phyloP scores from a whole-genome alignment of 305 asterid genomes.

The Fraxinus greggii region DNA sequence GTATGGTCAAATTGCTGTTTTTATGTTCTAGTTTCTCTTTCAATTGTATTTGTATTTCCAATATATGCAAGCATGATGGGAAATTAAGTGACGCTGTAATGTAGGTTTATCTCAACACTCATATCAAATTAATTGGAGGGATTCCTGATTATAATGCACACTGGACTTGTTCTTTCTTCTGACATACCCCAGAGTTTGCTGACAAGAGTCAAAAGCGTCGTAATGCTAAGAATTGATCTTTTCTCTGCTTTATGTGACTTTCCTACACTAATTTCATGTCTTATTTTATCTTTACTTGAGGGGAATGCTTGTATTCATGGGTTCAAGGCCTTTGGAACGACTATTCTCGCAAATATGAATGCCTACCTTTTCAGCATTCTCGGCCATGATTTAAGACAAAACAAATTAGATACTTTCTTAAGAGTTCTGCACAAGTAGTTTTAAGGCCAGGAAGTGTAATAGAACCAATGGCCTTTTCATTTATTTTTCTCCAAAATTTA shows the following conservation, averaged over 20 bases:
- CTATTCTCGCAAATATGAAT: neutral
- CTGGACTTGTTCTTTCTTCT: neutral
- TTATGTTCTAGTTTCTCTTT: neutral
- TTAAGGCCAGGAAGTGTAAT: neutral
- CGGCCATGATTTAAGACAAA: neutral
- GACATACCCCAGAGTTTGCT: neutral
- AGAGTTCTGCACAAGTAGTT: neutral
- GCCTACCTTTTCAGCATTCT: neutral
- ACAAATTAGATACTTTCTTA: neutral
- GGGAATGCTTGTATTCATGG: neutral
- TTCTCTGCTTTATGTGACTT: neutral
- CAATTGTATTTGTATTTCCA: neutral
- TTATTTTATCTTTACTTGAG: neutral
- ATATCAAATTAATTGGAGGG: neutral
- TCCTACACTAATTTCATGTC: neutral
- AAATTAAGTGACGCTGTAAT: neutral
- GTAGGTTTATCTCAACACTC: neutral
- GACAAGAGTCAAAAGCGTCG: neutral
- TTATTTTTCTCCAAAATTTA: neutral
- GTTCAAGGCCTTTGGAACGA: neutral
- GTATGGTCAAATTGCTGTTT: constrained; percentile 2
- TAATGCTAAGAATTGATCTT: neutral
- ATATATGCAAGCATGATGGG: neutral
- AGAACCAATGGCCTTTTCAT: neutral
- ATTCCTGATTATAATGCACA: neutral